phyloP scores from a whole-genome alignment of 352 stramenopile genomes.

The Phytopythium sindhum region DNA sequence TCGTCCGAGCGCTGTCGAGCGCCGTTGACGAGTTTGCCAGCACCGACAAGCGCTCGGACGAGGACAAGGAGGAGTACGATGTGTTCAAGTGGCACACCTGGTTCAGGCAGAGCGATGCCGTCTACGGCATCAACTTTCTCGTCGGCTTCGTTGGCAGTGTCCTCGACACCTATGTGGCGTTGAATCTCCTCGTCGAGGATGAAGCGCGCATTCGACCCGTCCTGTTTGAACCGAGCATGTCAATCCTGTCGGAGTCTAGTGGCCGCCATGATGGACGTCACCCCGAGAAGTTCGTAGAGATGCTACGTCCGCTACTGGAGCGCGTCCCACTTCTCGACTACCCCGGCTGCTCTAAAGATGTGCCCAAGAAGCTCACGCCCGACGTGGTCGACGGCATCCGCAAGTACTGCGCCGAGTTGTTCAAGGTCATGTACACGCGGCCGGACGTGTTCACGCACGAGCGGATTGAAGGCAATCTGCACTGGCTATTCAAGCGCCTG shows the following conservation, averaged over 20 bases:
- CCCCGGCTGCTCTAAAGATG: background rate
- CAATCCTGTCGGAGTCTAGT: background rate
- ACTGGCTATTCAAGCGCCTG: background rate
- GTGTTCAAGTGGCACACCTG: background rate
- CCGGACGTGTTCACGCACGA: slow-evolving; percentile 1
- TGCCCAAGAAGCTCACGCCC: background rate
- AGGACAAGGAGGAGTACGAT: slow-evolving; percentile 1
- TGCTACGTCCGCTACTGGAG: background rate
- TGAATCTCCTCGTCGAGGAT: slow-evolving; percentile 3
- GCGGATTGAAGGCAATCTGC: background rate
- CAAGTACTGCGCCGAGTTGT: slow-evolving; percentile 1
- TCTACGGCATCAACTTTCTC: background rate
- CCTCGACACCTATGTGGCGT: background rate
- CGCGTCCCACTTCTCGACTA: background rate
- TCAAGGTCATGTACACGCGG: slow-evolving; percentile 4
- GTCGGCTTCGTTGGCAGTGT: too few relatives aligned
- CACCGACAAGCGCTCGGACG: background rate
- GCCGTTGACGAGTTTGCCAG: background rate
- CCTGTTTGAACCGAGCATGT: too few relatives aligned
- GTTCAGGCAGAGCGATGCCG: background rate
- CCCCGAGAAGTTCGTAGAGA: background rate
- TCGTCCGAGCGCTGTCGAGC: background rate
- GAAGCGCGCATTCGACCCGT: background rate
- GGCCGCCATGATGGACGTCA: background rate
- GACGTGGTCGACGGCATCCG: background rate